Conservation (phyloP, 345 rosid species). For the Eucalyptus fibrosa region DNA sequence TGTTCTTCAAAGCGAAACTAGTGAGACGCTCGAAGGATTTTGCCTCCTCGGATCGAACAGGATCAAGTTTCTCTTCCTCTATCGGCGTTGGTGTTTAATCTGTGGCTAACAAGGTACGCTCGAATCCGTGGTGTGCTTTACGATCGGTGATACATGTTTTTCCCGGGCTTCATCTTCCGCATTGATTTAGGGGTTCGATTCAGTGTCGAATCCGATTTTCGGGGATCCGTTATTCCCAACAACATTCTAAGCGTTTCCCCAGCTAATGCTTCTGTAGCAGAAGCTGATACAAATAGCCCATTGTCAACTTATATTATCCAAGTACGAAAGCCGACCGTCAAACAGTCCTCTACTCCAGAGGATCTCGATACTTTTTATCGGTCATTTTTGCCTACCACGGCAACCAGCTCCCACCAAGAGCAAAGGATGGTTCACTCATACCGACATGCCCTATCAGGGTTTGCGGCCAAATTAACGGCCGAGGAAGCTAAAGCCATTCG, state of each 20-base stretch:
- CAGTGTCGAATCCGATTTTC: no score
- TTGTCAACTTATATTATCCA: conserved; percentile 21
- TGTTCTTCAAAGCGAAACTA: no score
- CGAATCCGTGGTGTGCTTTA: no score
- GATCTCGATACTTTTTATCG: conserved; percentile 6
- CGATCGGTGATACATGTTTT: no score
- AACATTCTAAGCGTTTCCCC: neutral
- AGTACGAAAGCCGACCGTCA: conserved; percentile 9
- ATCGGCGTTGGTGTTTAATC: no score
- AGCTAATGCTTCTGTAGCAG: neutral
- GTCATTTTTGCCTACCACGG: neutral
- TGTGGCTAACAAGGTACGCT: no score
- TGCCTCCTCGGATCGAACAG: no score
- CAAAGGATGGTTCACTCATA: conserved; percentile 8
- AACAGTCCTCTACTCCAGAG: neutral
- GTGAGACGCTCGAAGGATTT: no score
- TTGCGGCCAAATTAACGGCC: conserved; percentile 18
- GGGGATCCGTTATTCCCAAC: no score
- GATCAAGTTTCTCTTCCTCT: no score
- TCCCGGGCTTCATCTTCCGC: no score
- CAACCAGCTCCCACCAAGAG: neutral
- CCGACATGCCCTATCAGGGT: conserved; percentile 11
- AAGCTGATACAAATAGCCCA: neutral
- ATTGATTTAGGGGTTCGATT: no score
- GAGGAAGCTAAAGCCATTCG: conserved; percentile 17